Conservation (phyloP, 2,329 filamentous ascomycete genomes). For the Bipolaris zeicola region DNA sequence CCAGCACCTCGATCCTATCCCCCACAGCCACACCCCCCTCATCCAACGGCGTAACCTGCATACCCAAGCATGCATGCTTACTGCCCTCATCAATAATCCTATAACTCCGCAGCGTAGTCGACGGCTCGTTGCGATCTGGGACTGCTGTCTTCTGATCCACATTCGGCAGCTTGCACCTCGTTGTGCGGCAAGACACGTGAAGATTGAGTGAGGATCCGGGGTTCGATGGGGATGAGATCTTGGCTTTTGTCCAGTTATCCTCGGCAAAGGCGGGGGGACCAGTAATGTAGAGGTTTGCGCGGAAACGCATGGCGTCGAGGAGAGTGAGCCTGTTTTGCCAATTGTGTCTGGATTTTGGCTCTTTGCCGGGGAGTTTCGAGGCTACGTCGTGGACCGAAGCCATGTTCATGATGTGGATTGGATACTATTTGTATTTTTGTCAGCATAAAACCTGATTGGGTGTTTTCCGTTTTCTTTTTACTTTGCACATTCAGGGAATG, state of each 20-base stretch:
- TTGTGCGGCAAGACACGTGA: conserved; percentile 67
- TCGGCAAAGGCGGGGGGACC: conserved; percentile 70
- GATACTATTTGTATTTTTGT: conserved; percentile 59
- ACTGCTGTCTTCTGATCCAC: conserved; percentile 67
- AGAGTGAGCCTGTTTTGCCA: conserved; percentile 47
- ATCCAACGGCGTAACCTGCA: conserved; percentile 65
- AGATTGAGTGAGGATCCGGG: conserved; percentile 44
- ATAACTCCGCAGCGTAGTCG: conserved; percentile 62
- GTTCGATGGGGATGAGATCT: conserved; percentile 9
- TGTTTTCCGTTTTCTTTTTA: neutral
- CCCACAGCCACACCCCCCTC: conserved; percentile 40
- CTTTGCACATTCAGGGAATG: neutral
- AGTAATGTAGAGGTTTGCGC: conserved; percentile 73
- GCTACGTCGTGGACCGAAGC: conserved; percentile 68
- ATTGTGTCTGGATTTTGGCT: conserved; percentile 49
- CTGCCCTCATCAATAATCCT: conserved; percentile 67
- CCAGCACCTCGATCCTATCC: conserved; percentile 41
- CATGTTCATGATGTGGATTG: conserved; percentile 70
- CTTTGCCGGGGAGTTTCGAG: conserved; percentile 58
- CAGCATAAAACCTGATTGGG: neutral
- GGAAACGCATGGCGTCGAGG: conserved; percentile 68
- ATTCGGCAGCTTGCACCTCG: conserved; percentile 73
- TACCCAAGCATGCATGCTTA: conserved; percentile 65
- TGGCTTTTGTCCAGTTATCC: conserved; percentile 69
- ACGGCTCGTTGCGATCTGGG: conserved; percentile 62